These are phyloP conservation scores for Sarocladiaceae sp. DNA, from an alignment of 2,329 filamentous ascomycete species.

Conservation along the genomic window DNA sequence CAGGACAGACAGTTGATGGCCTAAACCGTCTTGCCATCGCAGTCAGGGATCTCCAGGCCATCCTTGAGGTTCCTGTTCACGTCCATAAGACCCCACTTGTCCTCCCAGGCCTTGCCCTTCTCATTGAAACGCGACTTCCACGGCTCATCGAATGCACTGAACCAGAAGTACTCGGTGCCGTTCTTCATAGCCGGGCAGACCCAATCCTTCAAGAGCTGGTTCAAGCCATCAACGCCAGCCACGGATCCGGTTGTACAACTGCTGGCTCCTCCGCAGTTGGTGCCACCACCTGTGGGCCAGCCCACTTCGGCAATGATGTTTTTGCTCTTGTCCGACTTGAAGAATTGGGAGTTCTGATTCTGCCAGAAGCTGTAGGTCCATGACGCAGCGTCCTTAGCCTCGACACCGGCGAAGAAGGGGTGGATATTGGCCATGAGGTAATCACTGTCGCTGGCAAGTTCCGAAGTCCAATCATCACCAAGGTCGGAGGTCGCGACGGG, in stretches of 20 bases:
- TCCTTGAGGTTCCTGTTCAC: conserved; percentile 75
- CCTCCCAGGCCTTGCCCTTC: conserved; percentile 72
- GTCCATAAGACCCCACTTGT: conserved; percentile 92
- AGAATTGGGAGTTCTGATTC: conserved; percentile 58
- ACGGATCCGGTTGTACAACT: conserved; percentile 63
- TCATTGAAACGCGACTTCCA: conserved; percentile 80
- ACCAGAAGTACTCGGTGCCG: conserved; percentile 94
- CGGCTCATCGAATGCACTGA: conserved; percentile 92
- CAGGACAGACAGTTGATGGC: no score
- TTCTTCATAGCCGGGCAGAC: conserved; percentile 75
- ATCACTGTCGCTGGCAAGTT: conserved; percentile 66
- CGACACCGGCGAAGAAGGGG: conserved; percentile 84
- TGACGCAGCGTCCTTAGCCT: conserved; percentile 57
- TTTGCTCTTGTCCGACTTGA: conserved; percentile 53
- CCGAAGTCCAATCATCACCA: conserved; percentile 75
- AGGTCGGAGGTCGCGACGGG: conserved; percentile 84
- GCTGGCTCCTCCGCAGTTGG: conserved; percentile 56
- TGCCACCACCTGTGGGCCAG: conserved; percentile 82
- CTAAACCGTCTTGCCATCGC: conserved; percentile 64
- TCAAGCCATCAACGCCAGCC: conserved; percentile 74
- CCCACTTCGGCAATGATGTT: conserved; percentile 88
- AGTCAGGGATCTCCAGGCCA: conserved; percentile 81
- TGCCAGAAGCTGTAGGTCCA: conserved; percentile 88
- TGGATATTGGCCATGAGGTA: conserved; percentile 96
- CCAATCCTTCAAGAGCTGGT: conserved; percentile 80